A percentile compares a stretch with the other conserved stretches of the same genome.
phyloP scores from a whole-genome alignment of 2,329 filamentous ascomycete species.

The Reticulascus tulasneorum region DNA sequence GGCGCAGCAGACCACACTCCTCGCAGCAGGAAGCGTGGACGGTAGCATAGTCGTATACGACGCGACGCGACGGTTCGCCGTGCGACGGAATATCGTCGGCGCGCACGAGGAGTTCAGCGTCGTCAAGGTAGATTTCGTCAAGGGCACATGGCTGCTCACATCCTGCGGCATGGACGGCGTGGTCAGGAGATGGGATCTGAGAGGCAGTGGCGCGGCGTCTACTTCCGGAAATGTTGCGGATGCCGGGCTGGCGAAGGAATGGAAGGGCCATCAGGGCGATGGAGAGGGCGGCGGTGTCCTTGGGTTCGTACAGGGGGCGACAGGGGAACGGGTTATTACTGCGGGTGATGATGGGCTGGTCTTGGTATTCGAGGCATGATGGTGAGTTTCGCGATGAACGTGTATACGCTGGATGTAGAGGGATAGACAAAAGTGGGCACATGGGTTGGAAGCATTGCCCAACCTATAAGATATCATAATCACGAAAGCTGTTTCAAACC shows the following conservation, averaged over 20 bases:
- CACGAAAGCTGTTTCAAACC: too few species aligned
- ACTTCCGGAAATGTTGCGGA: too few species aligned
- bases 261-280: slow-evolving; percentile 82
- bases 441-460: neutral
- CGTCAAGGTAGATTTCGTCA: slow-evolving; percentile 87
- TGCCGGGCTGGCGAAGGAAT: slow-evolving; percentile 73
- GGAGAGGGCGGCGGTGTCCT: slow-evolving; percentile 85
- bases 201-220: slow-evolving; percentile 49
- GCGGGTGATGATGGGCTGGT: slow-evolving; percentile 81
- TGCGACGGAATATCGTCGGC: slow-evolving; percentile 75
- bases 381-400: too few species aligned
- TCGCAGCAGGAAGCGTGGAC: slow-evolving; percentile 66
- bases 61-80: slow-evolving; percentile 76
- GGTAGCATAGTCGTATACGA: slow-evolving; percentile 84
- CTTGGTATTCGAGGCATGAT: slow-evolving; percentile 62
- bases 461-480: neutral
- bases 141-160: slow-evolving; percentile 67
- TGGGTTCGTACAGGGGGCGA: slow-evolving; percentile 80
- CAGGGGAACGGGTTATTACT: slow-evolving; percentile 73
- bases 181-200: slow-evolving; percentile 79
- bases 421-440: too few species aligned
- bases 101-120: slow-evolving; percentile 88
- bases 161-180: slow-evolving; percentile 91
- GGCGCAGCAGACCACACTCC: slow-evolving; percentile 38
- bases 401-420: neutral